A percentile compares a stretch with the other conserved stretches of the same genome.
phyloP scores from a whole-genome alignment of 2,329 filamentous ascomycete species.

The Herpotrichia juniperi region DNA sequence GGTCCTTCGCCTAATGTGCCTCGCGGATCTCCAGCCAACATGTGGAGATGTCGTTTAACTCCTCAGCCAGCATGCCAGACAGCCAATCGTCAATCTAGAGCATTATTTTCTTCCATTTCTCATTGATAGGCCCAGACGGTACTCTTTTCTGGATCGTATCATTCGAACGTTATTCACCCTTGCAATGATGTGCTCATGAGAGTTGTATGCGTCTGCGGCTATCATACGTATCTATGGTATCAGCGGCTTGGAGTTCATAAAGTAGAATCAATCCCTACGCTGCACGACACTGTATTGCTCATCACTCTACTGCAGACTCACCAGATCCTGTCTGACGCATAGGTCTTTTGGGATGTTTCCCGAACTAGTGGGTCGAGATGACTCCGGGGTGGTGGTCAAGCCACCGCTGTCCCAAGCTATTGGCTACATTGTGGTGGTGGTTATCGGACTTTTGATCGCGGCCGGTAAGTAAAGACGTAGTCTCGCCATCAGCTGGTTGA shows the following conservation, averaged over 20 bases:
- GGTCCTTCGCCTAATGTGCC: too few species aligned
- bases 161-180: background rate
- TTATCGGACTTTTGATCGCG: conserved; percentile 49
- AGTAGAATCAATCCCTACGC: background rate
- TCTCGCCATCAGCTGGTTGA: background rate
- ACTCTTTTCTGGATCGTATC: too few species aligned
- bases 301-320: background rate
- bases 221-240: background rate
- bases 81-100: background rate
- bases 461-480: conserved; percentile 31
- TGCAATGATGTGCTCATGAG: conserved; percentile 5
- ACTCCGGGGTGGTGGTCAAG: conserved; percentile 17
- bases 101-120: background rate
- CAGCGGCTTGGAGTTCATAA: background rate
- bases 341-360: background rate
- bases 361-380: conserved; percentile 7
- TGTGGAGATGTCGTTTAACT: too few species aligned
- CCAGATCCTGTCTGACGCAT: background rate
- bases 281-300: background rate
- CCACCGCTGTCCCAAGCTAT: conserved; percentile 38
- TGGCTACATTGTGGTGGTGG: conserved; percentile 52
- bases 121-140: background rate
- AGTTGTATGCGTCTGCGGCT: background rate
- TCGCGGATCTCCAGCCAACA: too few species aligned
- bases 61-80: too few species aligned